Percentiles rank a stretch among this genome's conserved stretches.
These are phyloP conservation scores for Yamadazyma olivae DNA, from an alignment of 805 yeast species.

Conservation along the genomic window DNA sequence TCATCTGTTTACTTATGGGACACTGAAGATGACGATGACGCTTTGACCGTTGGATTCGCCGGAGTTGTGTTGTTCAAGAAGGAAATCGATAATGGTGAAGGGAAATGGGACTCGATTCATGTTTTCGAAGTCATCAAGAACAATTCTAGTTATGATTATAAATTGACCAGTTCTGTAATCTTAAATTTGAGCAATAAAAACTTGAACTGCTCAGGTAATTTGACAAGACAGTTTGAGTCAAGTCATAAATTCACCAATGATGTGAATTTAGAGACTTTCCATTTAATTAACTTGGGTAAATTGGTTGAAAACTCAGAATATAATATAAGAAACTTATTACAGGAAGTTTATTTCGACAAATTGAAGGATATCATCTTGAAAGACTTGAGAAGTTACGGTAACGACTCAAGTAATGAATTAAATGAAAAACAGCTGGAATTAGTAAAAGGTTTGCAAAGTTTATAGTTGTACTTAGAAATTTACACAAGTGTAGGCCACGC, in stretches of 20 bases:
- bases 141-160: conserved; percentile 47
- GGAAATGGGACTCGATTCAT: conserved; percentile 91
- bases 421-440: conserved; percentile 35
- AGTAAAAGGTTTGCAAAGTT: conserved; percentile 32
- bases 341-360: conserved; percentile 94
- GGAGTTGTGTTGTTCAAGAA: conserved; percentile 89
- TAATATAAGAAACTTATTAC: conserved; percentile 79
- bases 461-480: too few species aligned
- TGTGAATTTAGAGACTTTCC: conserved; percentile 53
- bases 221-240: conserved; percentile 79
- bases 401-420: conserved; percentile 26
- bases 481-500: too few species aligned
- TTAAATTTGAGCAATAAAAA: conserved; percentile 51
- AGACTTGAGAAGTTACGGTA: conserved; percentile 38
- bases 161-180: conserved; percentile 84
- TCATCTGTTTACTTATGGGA: conserved; percentile 94
- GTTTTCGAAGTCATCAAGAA: conserved; percentile 71
- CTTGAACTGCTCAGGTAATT: conserved; percentile 67
- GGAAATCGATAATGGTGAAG: conserved; percentile 45
- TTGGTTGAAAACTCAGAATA: conserved; percentile 86
- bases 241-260: conserved; percentile 31
- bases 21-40: conserved; percentile 47
- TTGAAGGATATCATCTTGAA: conserved; percentile 75
- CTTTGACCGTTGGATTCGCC: conserved; percentile 62
- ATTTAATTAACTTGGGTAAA: conserved; percentile 81